Evolutionary conservation across 2,329 filamentous ascomycete genomes (phyloP).

Genomic region (Claviceps pusilla): DNA sequence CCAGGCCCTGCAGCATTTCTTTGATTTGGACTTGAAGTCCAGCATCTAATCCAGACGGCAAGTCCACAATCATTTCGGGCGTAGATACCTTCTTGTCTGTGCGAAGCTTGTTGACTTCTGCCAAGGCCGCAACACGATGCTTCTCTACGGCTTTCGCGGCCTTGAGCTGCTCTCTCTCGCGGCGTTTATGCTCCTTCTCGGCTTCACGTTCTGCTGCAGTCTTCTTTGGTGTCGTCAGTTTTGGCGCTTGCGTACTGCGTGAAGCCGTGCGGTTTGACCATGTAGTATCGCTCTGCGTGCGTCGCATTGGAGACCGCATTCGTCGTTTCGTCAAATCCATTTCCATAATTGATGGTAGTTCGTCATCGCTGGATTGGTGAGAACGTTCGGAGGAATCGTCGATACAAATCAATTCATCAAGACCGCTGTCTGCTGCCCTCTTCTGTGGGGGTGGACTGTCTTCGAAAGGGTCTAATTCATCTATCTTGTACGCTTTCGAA

Average conservation of each 20-base stretch:
- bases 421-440: not conserved
- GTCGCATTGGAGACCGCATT: constrained; percentile 12
- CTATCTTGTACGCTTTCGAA: not conserved
- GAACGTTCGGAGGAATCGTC: constrained; percentile 19
- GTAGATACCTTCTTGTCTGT: constrained; percentile 60
- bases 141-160: constrained; percentile 49
- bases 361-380: constrained; percentile 28
- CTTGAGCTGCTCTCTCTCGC: constrained; percentile 43
- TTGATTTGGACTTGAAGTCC: constrained; percentile 30
- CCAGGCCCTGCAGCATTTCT: constrained; percentile 34
- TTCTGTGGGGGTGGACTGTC: not conserved
- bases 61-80: constrained; percentile 62
- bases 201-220: constrained; percentile 10
- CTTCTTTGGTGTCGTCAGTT: constrained; percentile 28
- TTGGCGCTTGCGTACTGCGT: constrained; percentile 26
- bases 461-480: not conserved
- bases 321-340: constrained; percentile 19
- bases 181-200: constrained; percentile 40
- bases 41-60: constrained; percentile 42
- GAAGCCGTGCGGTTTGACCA: constrained; percentile 9
- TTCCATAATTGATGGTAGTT: constrained; percentile 32
- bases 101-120: constrained; percentile 57
- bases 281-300: constrained; percentile 18
- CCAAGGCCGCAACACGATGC: constrained; percentile 48
- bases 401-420: constrained; percentile 19